phyloP scores from a whole-genome alignment of 202 grass and related monocot genomes.

The Carex sylvatica region DNA sequence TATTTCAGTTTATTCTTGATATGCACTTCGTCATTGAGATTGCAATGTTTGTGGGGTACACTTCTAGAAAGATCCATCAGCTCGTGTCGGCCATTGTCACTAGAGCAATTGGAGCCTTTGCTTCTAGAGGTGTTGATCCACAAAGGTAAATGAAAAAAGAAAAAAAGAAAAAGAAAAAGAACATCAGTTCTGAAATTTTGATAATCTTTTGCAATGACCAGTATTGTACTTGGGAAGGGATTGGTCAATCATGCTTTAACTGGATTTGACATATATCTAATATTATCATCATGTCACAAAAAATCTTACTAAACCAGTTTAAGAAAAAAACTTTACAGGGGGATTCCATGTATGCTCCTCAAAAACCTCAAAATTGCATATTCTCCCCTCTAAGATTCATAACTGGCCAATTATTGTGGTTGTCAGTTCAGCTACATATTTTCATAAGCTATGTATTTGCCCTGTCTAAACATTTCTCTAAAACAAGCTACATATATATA shows the following conservation, averaged over 20 bases:
- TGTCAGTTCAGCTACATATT: too few species aligned
- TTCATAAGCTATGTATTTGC: too few species aligned
- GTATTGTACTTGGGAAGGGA: background rate
- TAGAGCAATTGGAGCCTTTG: constrained; percentile 71
- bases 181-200: background rate
- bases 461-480: too few species aligned
- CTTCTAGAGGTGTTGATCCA: constrained; percentile 66
- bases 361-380: too few species aligned
- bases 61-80: constrained; percentile 74
- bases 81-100: constrained; percentile 76
- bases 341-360: too few species aligned
- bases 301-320: background rate
- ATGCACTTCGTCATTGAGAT: constrained; percentile 96
- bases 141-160: constrained; percentile 52
- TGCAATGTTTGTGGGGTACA: constrained; percentile 77
- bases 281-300: background rate
- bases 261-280: constrained; percentile 2
- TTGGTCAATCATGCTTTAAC: background rate
- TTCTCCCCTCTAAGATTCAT: too few species aligned
- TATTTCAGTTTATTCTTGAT: constrained; percentile 84
- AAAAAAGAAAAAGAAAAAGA: background rate
- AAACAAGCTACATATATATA: too few species aligned
- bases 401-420: too few species aligned
- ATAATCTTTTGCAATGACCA: background rate
- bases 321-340: too few species aligned